A percentile compares a stretch with the other conserved stretches of the same genome.
Conservation (phyloP, 1,284 basidiomycete species). For the Moesziomyces sp. region DNA sequence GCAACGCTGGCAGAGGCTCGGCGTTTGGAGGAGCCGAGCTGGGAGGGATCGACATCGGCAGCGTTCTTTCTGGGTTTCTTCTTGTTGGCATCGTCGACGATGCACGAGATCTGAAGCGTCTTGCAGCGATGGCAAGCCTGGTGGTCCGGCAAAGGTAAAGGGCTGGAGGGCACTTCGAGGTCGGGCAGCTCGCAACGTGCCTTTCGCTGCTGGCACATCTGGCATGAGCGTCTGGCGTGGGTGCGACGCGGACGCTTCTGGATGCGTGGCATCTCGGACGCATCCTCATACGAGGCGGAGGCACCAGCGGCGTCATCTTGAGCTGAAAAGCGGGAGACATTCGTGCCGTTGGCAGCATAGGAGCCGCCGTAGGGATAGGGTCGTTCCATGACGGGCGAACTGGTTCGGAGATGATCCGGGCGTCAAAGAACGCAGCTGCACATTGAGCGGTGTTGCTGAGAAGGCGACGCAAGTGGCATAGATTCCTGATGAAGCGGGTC, state of each 20-base stretch:
- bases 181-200: conserved; percentile 44
- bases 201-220: conserved; percentile 49
- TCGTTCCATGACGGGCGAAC: not conserved
- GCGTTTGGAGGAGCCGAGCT: conserved; percentile 1
- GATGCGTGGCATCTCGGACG: conserved; percentile 17
- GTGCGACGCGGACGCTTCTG: conserved; percentile 40
- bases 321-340: not conserved
- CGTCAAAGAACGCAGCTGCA: not conserved
- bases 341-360: not conserved
- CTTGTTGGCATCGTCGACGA: conserved; percentile 43
- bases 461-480: no score
- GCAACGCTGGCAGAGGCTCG: conserved; percentile 1
- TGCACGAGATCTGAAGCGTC: conserved; percentile 41
- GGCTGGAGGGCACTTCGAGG: conserved; percentile 33
- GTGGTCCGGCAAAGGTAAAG: conserved; percentile 31
- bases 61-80: conserved; percentile 22
- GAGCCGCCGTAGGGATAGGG: not conserved
- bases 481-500: no score
- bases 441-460: not conserved
- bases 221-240: conserved; percentile 43
- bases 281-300: conserved; percentile 2
- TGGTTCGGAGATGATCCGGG: not conserved
- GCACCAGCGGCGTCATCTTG: not conserved
- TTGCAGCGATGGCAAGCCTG: conserved; percentile 38
- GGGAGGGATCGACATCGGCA: not conserved